These are phyloP conservation scores for Collybia mongolica DNA, from an alignment of 768 basidiomycete genomes.

Conservation along the genomic window DNA sequence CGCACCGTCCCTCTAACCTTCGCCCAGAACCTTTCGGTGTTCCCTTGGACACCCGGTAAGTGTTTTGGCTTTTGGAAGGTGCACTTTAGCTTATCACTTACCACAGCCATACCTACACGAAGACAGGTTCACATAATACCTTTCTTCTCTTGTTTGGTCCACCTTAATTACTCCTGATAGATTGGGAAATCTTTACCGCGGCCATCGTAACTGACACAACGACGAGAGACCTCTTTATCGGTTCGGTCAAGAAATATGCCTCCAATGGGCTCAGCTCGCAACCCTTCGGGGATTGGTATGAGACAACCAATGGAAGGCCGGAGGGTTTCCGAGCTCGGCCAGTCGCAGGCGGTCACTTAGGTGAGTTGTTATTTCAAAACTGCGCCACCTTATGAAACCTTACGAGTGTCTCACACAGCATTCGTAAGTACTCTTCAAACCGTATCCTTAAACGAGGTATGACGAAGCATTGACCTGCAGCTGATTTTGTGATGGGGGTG, in stretches of 20 bases:
- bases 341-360: conserved; percentile 57
- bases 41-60: conserved; percentile 46
- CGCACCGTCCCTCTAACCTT: background rate
- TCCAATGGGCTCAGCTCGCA: conserved; percentile 41
- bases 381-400: too few relatives aligned
- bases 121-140: conserved; percentile 35
- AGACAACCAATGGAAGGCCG: conserved; percentile 45
- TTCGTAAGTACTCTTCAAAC: too few relatives aligned
- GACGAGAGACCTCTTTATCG: conserved; percentile 49
- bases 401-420: too few relatives aligned
- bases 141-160: background rate
- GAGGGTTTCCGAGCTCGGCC: conserved; percentile 55
- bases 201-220: conserved; percentile 45
- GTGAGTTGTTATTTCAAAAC: conserved; percentile 23
- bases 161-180: conserved; percentile 20
- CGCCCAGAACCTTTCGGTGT: conserved; percentile 41
- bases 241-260: conserved; percentile 48
- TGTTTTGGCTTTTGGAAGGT: background rate
- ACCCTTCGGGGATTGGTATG: conserved; percentile 51
- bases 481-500: too few relatives aligned
- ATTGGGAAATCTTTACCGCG: conserved; percentile 62
- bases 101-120: conserved; percentile 50
- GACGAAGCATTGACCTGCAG: too few relatives aligned
- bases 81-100: too few relatives aligned
- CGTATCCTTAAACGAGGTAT: too few relatives aligned